Evolutionary conservation across 805 yeast genomes (phyloP), one percentile per base, ranked within the genome.

Genomic region (Pichia scutulata): DNA sequence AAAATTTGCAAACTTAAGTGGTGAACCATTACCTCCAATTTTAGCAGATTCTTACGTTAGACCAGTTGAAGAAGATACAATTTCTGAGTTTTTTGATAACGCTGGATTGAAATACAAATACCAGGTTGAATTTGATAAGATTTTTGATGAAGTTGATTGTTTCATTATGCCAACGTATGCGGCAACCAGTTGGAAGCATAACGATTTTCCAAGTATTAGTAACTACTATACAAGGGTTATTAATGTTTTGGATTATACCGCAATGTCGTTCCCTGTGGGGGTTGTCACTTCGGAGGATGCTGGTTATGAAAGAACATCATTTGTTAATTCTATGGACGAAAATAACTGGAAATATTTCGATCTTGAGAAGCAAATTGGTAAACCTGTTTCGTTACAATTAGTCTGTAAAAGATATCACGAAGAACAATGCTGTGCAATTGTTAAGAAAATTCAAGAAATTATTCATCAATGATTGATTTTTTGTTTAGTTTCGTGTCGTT

Each of bases 341-440:
- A 55, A 53, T 14, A 59, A 59, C 36, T 62, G 68, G 60, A 66
- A 67, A 13, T 60, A 70, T 39, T 80, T 79, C 64, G 75, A 73
- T 48, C 64, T 70, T 42, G 67, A 64, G 48, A 68, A 71, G 51
- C 54, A 52, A 48, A 9, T 52, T 13, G 78, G 77, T 4, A 78
- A 77, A 57, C 84, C 86, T 0, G 78, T 81, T 3, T 70, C 74
- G 3, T 55, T 81, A 8, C 88, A 82, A 59, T 54, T 82, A 23
- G 73, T 79, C 18, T 74, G 82, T 24, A 70, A 75, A 49, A 69
- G 81, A 51, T 75, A 74, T 49, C 75, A 80, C 53, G 88, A 82
- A 58, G 88, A 82, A 58, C 75, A 77, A 58, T 48, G 50, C 22
- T 48, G 50, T 43, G 50, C 43, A 24, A 33, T 48, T 39, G 50